These are phyloP conservation scores for Globisporangium nodosum DNA, from an alignment of 352 stramenopile genomes.

Conservation along the genomic window DNA sequence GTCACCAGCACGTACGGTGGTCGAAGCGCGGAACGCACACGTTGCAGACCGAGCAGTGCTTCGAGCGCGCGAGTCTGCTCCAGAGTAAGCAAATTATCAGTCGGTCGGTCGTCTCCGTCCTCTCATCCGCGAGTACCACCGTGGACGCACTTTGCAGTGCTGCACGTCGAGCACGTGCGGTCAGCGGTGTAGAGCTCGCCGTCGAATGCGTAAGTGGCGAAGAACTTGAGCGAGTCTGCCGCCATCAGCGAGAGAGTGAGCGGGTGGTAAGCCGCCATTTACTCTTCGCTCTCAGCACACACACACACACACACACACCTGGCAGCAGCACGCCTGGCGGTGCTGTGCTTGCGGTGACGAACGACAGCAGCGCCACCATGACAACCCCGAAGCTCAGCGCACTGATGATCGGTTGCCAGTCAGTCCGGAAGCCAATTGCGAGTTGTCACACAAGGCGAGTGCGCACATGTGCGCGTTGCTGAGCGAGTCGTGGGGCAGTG, in stretches of 20 bases:
- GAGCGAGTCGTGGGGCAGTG: conserved; percentile 34
- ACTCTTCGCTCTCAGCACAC: not conserved
- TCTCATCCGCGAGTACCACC: too few relatives aligned
- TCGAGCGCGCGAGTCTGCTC: conserved; percentile 49
- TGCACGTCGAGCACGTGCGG: conserved; percentile 38
- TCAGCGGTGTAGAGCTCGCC: conserved; percentile 26
- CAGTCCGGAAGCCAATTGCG: not conserved
- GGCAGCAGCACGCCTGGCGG: conserved; percentile 34
- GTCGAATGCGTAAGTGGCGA: conserved; percentile 55
- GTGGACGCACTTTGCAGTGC: conserved; percentile 31
- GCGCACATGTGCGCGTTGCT: conserved; percentile 33
- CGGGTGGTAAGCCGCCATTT: too few relatives aligned
- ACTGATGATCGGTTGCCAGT: conserved; percentile 2
- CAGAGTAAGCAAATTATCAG: not conserved
- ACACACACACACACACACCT: conserved; percentile 46
- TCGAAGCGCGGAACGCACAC: conserved; percentile 60
- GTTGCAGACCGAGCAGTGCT: conserved; percentile 65
- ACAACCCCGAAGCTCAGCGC: conserved; percentile 34
- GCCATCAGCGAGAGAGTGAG: not conserved
- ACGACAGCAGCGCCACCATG: conserved; percentile 38
- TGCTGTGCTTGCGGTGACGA: conserved; percentile 39
- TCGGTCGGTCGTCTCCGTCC: too few relatives aligned
- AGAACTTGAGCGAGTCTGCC: conserved; percentile 40
- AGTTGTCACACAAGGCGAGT: not conserved
- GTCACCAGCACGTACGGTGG: conserved; percentile 26